Base-by-base conservation (phyloP, 2,329 filamentous ascomycete species). In the Fusarium graminum region DNA sequence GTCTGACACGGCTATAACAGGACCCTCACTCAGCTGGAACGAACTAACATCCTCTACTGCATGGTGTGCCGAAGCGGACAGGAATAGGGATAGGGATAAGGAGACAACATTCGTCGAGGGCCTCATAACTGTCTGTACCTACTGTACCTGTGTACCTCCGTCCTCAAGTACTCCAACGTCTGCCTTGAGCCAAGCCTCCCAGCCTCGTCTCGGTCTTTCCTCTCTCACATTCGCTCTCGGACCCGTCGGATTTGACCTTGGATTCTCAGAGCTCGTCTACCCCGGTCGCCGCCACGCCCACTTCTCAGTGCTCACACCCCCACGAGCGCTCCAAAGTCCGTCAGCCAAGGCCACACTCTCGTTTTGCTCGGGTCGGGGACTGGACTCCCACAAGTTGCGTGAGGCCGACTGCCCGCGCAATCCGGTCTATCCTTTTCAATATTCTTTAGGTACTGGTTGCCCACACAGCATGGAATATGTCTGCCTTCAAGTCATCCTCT, bases 391-490 rank as follows among this genome's bases (percentile, higher is more conserved):
- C 44, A 58, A 68, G 50, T 62, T 65, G 67, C 41, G 66, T 67
- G 65, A 69, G 69, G 69, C 71, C 70, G 69, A 73, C 69, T 54
- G 51, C 67, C 69, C 64, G 67, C 58, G 63, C 61, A 52, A 59
- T 38, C 68, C 63, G 63, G 60, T 62, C 58, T 52, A 45, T 64
- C 58, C 52, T 39, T 39, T 62, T 61, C 54, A 57, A 66, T 43
- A 63, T 60, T 71, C 65, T 68, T 68, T 67, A 68, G 66, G 60
- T 52, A 42, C 51, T 59, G 51, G 17, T 45, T 60, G 57, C 72
- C 65, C 59, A 68, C 67, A 53, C 76, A 78, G 74, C 63, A 79
- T 79, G 77, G 76, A 71, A 78, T 39, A 79, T 79, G 77, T 69
- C 74, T 59, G 60, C 70, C 58, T 73, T 69, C 49, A 65, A 73